A percentile compares a stretch with the other conserved stretches of the same genome.
Conservation (phyloP, 371 early-diverging fungal genomes). For the Zancudomyces culisetae region DNA sequence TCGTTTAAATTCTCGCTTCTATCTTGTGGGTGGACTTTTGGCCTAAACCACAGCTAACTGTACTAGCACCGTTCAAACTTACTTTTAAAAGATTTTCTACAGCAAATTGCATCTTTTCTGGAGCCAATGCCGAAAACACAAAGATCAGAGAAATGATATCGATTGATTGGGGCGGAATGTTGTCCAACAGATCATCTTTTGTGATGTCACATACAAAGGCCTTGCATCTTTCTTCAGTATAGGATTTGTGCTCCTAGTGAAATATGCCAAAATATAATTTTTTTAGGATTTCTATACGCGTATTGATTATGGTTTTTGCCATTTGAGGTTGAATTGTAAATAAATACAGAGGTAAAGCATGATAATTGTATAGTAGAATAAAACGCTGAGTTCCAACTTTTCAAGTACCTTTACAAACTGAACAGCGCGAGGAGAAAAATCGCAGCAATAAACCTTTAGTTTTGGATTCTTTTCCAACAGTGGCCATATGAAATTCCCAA, state of each 20-base stretch:
- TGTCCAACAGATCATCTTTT: slow-evolving; percentile 34
- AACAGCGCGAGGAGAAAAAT: slow-evolving; percentile 62
- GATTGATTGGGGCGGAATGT: slow-evolving; percentile 38
- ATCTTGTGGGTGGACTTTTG: too few species aligned
- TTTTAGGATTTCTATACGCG: too few species aligned
- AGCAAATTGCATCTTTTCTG: slow-evolving; percentile 48
- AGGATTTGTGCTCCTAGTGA: slow-evolving; percentile 31
- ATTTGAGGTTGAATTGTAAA: too few species aligned
- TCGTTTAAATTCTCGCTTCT: too few species aligned
- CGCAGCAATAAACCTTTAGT: slow-evolving; percentile 59
- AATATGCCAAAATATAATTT: neutral
- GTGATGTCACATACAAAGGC: slow-evolving; percentile 77
- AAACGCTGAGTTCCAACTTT: too few species aligned
- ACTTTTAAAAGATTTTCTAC: slow-evolving; percentile 38
- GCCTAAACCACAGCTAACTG: too few species aligned
- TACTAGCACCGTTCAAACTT: too few species aligned
- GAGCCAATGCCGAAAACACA: slow-evolving; percentile 70
- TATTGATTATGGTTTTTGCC: too few species aligned
- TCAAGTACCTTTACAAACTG: slow-evolving; percentile 50
- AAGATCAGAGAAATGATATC: slow-evolving; percentile 65
- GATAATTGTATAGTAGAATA: too few species aligned
- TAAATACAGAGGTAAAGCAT: too few species aligned
- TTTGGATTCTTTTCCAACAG: slow-evolving; percentile 51
- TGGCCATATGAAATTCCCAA: slow-evolving; percentile 91
- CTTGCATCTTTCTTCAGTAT: slow-evolving; percentile 37